Evolutionary conservation across 2,329 filamentous ascomycete species (phyloP), one percentile per base, ranked within the genome.

Genomic region (Alternaria hordeiaustralica): DNA sequence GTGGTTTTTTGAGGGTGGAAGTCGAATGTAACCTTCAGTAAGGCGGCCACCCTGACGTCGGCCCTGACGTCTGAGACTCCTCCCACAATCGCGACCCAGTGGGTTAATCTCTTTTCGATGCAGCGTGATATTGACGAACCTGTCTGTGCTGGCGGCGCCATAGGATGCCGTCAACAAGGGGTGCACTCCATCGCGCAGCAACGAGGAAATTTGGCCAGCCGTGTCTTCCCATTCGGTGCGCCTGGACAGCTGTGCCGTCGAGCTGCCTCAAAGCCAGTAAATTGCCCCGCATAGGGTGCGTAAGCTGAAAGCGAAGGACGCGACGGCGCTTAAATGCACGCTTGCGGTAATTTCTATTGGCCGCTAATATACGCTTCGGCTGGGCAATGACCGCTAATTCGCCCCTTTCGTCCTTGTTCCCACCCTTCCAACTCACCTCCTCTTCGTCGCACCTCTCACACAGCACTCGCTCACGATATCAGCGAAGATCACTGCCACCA

Each of bases 311-410:
- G 62, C 50, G 30, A 53, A 61, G 65, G 64, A 58, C 61, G 51
- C 61, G 65, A 66, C 65, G 68, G 74, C 75, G 75, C 74, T 69
- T 76, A 77, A 77, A 71, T 73, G 69, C 65, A 65, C 69, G 30
- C 56, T 64, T 60, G 58, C 41, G 66, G 65, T 36, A 66, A 47
- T 49, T 47, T n/a, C 23, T 15, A 68, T 66, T 69, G 69, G 69
- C 54, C 63, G 60, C 66, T 69, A 73, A 69, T 66, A 28, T 46
- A 43, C 43, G 23, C 51, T 57, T 63, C 41, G 55, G 56, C n/a
- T 63, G 64, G 54, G 30, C n/a, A 70, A 72, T 60, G 65, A 12
- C 63, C 33, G 64, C 70, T 68, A 74, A 74, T 73, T 70, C 41
- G 59, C 69, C 63, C 21, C 57, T 64, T 70, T 15, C 44, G 59